Conservation (phyloP, 2,329 filamentous ascomycete genomes). For the Aschersonia sp. region DNA sequence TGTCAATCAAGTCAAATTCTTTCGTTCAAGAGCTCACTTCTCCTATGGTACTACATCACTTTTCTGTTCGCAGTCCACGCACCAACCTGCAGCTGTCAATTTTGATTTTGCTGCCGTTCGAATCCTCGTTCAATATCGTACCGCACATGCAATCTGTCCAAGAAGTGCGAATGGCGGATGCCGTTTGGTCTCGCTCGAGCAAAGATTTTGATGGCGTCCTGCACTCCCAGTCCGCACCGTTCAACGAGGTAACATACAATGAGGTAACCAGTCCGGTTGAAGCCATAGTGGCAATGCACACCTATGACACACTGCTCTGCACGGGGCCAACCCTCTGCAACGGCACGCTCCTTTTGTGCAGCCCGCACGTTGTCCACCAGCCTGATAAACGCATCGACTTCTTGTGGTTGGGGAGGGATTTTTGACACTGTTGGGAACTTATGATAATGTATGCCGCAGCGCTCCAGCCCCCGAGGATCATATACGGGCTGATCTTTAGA, state of each 20-base stretch:
- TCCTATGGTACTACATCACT: no score
- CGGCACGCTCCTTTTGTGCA: constrained; percentile 26
- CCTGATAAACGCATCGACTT: constrained; percentile 38
- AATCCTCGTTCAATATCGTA: constrained; percentile 35
- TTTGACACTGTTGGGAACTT: constrained; percentile 91
- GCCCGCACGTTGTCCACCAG: constrained; percentile 45
- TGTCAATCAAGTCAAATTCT: no score
- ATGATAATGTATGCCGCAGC: constrained; percentile 54
- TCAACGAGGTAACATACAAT: constrained; percentile 86
- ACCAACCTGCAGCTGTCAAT: neutral
- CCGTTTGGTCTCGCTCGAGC: constrained; percentile 58
- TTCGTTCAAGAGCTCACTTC: no score
- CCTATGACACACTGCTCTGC: constrained; percentile 42
- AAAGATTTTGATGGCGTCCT: constrained; percentile 70
- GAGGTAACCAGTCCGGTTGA: constrained; percentile 87
- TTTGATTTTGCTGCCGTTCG: neutral
- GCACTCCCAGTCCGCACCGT: constrained; percentile 52
- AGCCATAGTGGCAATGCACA: constrained; percentile 92
- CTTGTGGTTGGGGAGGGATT: constrained; percentile 52
- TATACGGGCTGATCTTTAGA: constrained; percentile 85
- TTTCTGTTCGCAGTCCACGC: neutral
- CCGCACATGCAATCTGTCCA: constrained; percentile 68
- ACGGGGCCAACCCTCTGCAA: constrained; percentile 24
- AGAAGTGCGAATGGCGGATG: constrained; percentile 79
- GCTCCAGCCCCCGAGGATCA: constrained; percentile 56